Evolutionary conservation across 805 yeast species (phyloP).

Genomic region (baker's yeast (Saccharomyces cerevisiae)): DNA sequence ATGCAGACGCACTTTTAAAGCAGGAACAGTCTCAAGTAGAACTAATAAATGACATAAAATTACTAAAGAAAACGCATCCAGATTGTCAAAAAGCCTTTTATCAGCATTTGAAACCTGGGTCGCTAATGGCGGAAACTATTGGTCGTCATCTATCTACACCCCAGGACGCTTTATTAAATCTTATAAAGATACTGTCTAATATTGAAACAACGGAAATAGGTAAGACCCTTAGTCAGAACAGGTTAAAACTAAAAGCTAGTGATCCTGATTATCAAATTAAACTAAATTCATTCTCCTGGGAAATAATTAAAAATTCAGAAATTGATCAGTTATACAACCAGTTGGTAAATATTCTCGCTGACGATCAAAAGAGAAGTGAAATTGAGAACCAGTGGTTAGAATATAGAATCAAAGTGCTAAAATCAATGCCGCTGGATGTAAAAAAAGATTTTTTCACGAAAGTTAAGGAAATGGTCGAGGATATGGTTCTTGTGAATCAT

Average conservation of each 20-base stretch:
- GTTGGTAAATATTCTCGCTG: constrained; percentile 50
- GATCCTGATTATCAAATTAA: constrained; percentile 36
- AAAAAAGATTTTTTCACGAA: constrained; percentile 36
- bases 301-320: constrained; percentile 41
- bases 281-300: constrained; percentile 36
- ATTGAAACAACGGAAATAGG: constrained; percentile 38
- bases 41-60: constrained; percentile 39
- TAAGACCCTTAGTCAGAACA: constrained; percentile 37
- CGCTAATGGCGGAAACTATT: constrained; percentile 43
- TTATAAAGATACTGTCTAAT: constrained; percentile 33
- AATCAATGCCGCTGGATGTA: constrained; percentile 39
- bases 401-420: constrained; percentile 47
- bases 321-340: constrained; percentile 47
- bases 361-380: constrained; percentile 50
- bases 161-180: constrained; percentile 37
- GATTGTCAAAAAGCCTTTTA: constrained; percentile 42
- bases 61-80: constrained; percentile 35
- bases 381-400: constrained; percentile 55
- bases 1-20: constrained; percentile 35
- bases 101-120: constrained; percentile 46
- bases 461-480: constrained; percentile 52
- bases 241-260: constrained; percentile 40
- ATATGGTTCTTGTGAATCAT: constrained; percentile 62
- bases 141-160: constrained; percentile 42
- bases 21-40: constrained; percentile 43